phyloP scores from a whole-genome alignment of 2,329 filamentous ascomycete species.

The Diaporthe vaccinii region DNA sequence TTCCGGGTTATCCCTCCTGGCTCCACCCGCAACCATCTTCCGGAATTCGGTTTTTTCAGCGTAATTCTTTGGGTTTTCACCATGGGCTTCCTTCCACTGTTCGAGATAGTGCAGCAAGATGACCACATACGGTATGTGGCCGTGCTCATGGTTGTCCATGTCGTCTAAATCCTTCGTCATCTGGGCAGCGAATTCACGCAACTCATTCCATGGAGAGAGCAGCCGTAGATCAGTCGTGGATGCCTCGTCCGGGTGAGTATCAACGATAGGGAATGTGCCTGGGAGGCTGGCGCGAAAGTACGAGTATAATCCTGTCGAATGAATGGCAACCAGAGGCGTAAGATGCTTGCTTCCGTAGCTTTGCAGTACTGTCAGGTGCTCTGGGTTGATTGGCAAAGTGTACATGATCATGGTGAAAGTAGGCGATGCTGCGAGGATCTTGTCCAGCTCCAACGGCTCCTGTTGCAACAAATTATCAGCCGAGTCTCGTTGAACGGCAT shows the following conservation, averaged over 20 bases:
- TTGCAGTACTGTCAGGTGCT: constrained; percentile 60
- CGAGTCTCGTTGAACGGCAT: not conserved
- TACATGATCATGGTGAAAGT: constrained; percentile 69
- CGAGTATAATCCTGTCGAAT: constrained; percentile 93
- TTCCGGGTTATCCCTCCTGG: constrained; percentile 81
- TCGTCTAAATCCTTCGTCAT: constrained; percentile 78
- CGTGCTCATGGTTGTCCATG: constrained; percentile 85
- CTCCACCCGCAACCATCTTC: constrained; percentile 74
- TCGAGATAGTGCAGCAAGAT: constrained; percentile 87
- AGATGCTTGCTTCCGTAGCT: constrained; percentile 66
- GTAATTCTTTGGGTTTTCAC: constrained; percentile 78
- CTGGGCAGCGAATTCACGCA: constrained; percentile 74
- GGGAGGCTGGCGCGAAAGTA: constrained; percentile 86
- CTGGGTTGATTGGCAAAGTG: constrained; percentile 61
- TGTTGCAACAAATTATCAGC: constrained; percentile 39
- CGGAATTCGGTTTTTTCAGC: constrained; percentile 90
- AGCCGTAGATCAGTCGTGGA: constrained; percentile 88
- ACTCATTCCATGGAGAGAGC: constrained; percentile 86
- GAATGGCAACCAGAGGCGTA: constrained; percentile 84
- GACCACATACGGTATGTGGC: constrained; percentile 89
- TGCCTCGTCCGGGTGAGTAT: constrained; percentile 93
- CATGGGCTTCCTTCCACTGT: constrained; percentile 82
- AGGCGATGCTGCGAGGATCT: constrained; percentile 55
- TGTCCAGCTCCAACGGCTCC: constrained; percentile 41
- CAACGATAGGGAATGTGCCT: constrained; percentile 89